A percentile compares a stretch with the other conserved stretches of the same genome.
These are phyloP conservation scores for Nepenthes gracilis DNA, from an alignment of 148 eudicot species.

Conservation along the genomic window DNA sequence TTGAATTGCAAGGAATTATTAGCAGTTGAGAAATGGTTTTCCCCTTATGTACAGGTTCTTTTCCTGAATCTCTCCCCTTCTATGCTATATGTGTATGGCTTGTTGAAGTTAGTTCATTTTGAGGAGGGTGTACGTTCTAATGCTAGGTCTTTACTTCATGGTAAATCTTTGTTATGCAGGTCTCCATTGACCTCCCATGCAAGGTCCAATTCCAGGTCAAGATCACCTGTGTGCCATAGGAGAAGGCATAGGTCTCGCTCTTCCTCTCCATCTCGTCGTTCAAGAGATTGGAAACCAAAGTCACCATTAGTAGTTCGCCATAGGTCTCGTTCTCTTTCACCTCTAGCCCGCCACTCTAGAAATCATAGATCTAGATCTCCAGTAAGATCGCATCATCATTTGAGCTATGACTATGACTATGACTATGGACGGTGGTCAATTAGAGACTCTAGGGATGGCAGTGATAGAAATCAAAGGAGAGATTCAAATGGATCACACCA, in stretches of 20 bases:
- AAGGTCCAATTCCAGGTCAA: conserved; percentile 47
- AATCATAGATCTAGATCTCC: conserved; percentile 73
- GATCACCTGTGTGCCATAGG: conserved; percentile 37
- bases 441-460: conserved; percentile 38
- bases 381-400: conserved; percentile 53
- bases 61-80: no score
- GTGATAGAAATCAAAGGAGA: conserved; percentile 46
- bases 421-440: conserved; percentile 25
- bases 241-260: conserved; percentile 52
- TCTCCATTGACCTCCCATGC: conserved; percentile 43
- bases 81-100: neutral
- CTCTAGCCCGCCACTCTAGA: conserved; percentile 41
- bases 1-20: no score
- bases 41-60: no score
- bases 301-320: conserved; percentile 19
- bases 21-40: no score
- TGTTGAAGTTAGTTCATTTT: no score
- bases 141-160: neutral
- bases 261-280: conserved; percentile 34
- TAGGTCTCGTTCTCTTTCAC: conserved; percentile 39
- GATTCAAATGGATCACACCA: conserved; percentile 20
- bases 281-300: conserved; percentile 14
- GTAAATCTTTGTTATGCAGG: conserved; percentile 32
- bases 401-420: conserved; percentile 49
- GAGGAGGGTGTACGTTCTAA: no score